Evolutionary conservation across 306 rosid genomes (phyloP), one percentile per base, ranked within the genome.

Genomic region (Acacia melanoxylon): DNA sequence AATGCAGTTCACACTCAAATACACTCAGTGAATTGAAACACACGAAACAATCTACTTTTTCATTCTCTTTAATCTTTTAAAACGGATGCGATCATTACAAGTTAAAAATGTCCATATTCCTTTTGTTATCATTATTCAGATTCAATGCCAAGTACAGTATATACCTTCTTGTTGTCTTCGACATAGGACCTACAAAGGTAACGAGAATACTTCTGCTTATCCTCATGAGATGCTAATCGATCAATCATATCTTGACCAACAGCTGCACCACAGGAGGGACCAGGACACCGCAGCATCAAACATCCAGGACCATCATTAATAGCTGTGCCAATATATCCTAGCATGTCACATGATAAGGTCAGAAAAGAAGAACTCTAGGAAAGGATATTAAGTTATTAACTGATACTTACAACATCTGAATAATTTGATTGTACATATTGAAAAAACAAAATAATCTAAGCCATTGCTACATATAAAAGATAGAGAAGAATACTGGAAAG

Each of bases 231-330:
- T 49, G 92, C 88, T 77, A 94, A 77, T 29, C 10, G 58, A 80
- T 77, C 76, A 77, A 94, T 89, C 93, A 92, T 94, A 87, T 94
- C 89, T 87, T 94, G 93, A 83, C 86, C 91, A 84, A 94, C 91
- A 86, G 92, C 91, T 69, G 93, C 94, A 76, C 72, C 89, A 87
- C 98, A 94, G 68, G 92, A 81, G 74, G 97, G 97, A 82, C 92
- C 97, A 52, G 98, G 98, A 75, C 98, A 94, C 81, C 94, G 87
- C 88, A 94, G 85, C 90, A 87, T 88, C 85, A 94, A 88, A 89
- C 97, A 92, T 80, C 98, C 97, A 66, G 97, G 97, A 78, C 98
- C 98, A 84, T 90, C 97, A 79, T 89, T 92, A 83, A 94, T 92
- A 81, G 98, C 82, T 10, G 92, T 92, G 82, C 94, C 76, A 75